A percentile compares a stretch with the other conserved stretches of the same genome.
phyloP scores from a whole-genome alignment of 331 rosid genomes.

The Cydonia oblonga region DNA sequence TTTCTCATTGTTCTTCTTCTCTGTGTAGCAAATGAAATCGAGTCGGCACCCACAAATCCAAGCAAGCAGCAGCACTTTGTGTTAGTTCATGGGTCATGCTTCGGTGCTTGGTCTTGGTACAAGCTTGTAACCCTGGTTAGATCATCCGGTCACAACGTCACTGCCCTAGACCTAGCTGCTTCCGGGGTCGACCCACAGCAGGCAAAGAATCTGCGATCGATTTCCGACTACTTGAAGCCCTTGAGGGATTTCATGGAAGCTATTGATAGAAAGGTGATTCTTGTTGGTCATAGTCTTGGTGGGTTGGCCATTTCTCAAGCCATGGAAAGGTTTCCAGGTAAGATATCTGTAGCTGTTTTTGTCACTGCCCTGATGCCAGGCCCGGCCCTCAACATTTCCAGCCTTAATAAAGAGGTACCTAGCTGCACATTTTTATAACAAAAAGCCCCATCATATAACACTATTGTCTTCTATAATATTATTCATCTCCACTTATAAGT shows the following conservation, averaged over 20 bases:
- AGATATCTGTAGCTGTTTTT: conserved; percentile 24
- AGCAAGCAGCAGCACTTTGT: conserved; percentile 28
- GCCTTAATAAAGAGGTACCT: conserved; percentile 20
- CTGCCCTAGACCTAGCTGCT: conserved; percentile 34
- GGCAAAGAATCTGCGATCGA: conserved; percentile 14
- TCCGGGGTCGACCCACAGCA: conserved; percentile 25
- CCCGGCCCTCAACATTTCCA: conserved; percentile 26
- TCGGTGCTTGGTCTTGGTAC: conserved; percentile 46
- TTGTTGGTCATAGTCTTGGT: conserved; percentile 38
- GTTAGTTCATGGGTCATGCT: conserved; percentile 38
- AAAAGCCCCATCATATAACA: not conserved
- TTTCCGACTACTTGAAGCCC: conserved; percentile 28
- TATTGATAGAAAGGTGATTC: conserved; percentile 20
- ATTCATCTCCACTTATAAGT: too few relatives aligned
- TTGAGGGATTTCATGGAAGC: conserved; percentile 24
- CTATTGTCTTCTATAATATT: too few relatives aligned
- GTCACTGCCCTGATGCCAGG: conserved; percentile 36
- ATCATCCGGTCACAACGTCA: conserved; percentile 22
- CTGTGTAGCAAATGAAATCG: not conserved
- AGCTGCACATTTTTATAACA: too few relatives aligned
- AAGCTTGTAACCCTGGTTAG: conserved; percentile 18
- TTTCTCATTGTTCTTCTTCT: not conserved
- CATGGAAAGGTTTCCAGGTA: conserved; percentile 27
- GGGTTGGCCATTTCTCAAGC: conserved; percentile 35
- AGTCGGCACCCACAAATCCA: not conserved